A percentile compares a stretch with the other conserved stretches of the same genome.
phyloP scores from a whole-genome alignment of 768 basidiomycete genomes.

The Myochromella boudieri region DNA sequence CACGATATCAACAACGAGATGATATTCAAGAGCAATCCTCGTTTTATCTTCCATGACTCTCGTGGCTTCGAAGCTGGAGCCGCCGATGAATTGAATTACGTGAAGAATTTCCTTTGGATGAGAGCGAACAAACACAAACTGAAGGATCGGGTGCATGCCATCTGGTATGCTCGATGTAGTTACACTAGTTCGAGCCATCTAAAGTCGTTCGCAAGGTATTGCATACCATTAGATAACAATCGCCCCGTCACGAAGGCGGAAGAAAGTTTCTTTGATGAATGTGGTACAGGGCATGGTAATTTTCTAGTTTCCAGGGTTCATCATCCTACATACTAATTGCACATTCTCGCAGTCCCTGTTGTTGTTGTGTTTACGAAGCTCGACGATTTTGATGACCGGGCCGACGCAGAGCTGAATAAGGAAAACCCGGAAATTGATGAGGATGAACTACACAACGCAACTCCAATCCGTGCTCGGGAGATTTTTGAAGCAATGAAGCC shows the following conservation, averaged over 20 bases:
- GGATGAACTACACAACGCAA: neutral
- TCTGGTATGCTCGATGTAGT: conserved; percentile 6
- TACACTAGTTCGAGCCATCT: neutral
- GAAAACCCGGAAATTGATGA: conserved; percentile 11
- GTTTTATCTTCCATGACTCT: conserved; percentile 13
- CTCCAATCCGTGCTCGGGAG: conserved; percentile 3
- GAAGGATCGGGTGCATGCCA: conserved; percentile 16
- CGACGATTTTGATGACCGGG: conserved; percentile 9
- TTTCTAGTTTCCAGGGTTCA: neutral
- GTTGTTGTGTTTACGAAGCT: conserved; percentile 17
- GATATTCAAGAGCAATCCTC: conserved; percentile 12
- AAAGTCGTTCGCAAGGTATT: conserved; percentile 12
- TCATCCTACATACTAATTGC: neutral
- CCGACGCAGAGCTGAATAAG: neutral
- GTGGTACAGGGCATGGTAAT: conserved; percentile 15
- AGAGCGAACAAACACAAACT: conserved; percentile 3
- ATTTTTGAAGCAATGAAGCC: conserved; percentile 8
- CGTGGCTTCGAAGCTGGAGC: conserved; percentile 19
- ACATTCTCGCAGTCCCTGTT: conserved; percentile 10
- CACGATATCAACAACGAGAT: conserved; percentile 15
- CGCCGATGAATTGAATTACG: conserved; percentile 2
- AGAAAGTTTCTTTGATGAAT: conserved; percentile 10
- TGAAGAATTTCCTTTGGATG: conserved; percentile 9
- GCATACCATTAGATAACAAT: conserved; percentile 11
- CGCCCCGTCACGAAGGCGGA: conserved; percentile 14